Percentiles rank a stretch among this genome's conserved stretches.
Evolutionary conservation across 2,329 filamentous ascomycete species (phyloP).

Genomic region (Calonectria leucothoes): DNA sequence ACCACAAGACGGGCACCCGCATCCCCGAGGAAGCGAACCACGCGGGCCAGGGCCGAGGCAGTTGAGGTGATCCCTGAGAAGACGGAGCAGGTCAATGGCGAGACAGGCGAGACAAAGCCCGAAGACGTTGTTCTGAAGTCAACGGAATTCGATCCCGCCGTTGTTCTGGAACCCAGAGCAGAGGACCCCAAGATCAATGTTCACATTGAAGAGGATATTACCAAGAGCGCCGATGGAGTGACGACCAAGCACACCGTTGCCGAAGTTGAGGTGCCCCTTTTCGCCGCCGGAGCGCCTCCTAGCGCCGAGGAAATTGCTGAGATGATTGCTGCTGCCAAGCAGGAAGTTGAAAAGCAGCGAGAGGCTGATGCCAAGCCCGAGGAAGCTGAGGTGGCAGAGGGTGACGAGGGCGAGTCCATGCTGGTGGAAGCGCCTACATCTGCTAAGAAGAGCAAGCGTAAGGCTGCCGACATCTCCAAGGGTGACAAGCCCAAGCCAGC

Average conservation of each 20-base stretch:
- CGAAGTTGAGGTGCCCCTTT: constrained; percentile 78
- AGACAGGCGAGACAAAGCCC: constrained; percentile 45
- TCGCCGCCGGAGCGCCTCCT: constrained; percentile 71
- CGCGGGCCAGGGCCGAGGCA: constrained; percentile 56
- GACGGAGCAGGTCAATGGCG: constrained; percentile 45
- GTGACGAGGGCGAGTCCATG: constrained; percentile 54
- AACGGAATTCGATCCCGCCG: constrained; percentile 60
- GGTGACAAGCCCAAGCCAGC: constrained; percentile 60
- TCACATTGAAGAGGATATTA: constrained; percentile 74
- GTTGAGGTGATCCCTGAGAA: constrained; percentile 46
- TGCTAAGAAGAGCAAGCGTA: constrained; percentile 74
- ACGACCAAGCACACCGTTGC: constrained; percentile 80
- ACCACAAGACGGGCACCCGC: constrained; percentile 56
- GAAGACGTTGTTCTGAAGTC: constrained; percentile 57
- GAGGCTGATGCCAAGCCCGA: constrained; percentile 51
- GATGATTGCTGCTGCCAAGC: constrained; percentile 88
- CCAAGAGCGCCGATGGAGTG: constrained; percentile 64
- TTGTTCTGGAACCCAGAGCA: constrained; percentile 63
- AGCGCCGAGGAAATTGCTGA: constrained; percentile 81
- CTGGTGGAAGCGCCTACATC: constrained; percentile 51
- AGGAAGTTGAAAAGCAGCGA: constrained; percentile 82
- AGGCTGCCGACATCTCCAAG: constrained; percentile 77
- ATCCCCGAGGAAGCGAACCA: constrained; percentile 66
- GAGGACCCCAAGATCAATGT: constrained; percentile 74
- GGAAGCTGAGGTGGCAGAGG: constrained; percentile 50